Conservation (phyloP, 2,329 filamentous ascomycete species). For the Phialophora tarda region DNA sequence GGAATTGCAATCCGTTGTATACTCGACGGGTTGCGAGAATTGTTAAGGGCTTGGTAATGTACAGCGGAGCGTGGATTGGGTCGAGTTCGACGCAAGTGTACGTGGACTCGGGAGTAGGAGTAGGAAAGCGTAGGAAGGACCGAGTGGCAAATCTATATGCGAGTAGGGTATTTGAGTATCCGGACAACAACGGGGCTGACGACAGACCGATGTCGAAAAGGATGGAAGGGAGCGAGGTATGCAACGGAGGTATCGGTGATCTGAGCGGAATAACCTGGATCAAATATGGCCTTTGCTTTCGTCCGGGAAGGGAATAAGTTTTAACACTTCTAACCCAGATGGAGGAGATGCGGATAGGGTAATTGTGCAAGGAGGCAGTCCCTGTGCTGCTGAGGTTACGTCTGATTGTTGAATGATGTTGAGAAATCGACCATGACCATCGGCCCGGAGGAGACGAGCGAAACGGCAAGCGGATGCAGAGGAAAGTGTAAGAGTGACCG, state of each 20-base stretch:
- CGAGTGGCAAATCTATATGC: constrained; percentile 35
- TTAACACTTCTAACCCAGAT: background rate
- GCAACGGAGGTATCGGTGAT: constrained; percentile 28
- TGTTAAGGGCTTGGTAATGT: constrained; percentile 23
- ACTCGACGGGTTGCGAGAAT: constrained; percentile 17
- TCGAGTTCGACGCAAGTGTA: constrained; percentile 18
- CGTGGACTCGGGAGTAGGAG: constrained; percentile 26
- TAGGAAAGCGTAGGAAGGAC: constrained; percentile 20
- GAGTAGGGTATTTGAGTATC: constrained; percentile 30
- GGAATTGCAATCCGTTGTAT: constrained; percentile 25
- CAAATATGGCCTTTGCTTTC: constrained; percentile 23
- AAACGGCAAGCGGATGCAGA: constrained; percentile 18
- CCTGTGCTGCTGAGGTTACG: constrained; percentile 22
- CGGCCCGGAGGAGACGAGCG: constrained; percentile 22
- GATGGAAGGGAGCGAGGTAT: constrained; percentile 27
- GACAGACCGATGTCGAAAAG: constrained; percentile 27
- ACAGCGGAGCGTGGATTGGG: constrained; percentile 26
- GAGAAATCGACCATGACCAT: constrained; percentile 14
- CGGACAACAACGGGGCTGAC: constrained; percentile 22
- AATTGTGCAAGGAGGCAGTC: constrained; percentile 18
- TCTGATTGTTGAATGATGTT: constrained; percentile 23
- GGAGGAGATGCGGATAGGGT: constrained; percentile 11
- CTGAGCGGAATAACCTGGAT: constrained; percentile 12
- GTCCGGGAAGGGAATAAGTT: constrained; percentile 17
- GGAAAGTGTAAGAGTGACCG: constrained; percentile 17